Evolutionary conservation across 2,329 filamentous ascomycete species (phyloP), one percentile per base, ranked within the genome.

Genomic region (Neoarthrinium moseri): DNA sequence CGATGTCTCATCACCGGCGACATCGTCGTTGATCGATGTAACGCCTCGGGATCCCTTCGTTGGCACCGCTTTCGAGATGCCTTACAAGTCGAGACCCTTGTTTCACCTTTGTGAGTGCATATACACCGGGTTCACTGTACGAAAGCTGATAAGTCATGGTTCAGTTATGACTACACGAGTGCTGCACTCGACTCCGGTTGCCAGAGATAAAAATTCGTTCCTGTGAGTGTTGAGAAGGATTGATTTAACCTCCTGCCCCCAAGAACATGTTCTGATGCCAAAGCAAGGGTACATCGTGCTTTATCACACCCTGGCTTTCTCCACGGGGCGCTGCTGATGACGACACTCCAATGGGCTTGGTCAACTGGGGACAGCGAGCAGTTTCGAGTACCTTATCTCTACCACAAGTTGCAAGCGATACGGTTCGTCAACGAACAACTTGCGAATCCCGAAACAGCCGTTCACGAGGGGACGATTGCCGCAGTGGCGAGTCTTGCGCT

Each of bases 351-450:
- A 42, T 72, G 69, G 68, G 68, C 69, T 20, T 73, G 70, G 71
- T 65, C 69, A 36, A 72, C 67, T 3, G 70, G 70, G 23, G 70
- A 70, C 42, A 65, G 70, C 53, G 70, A 72, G 43, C 63, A 69
- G 42, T 70, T 72, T 52, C 66, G 68, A 51, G 61, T 73, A 18
- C 68, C 70, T 10, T 72, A 73, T 51, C 61, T 73, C 42, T 71
- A 73, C 46, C 70, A 73, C 55, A 74, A 74, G 51, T 61, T 71
- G 21, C 68, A 71, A 38, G 71, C 71, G 10, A 73, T 73, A 55
- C 66, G 69, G 43, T 73, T 72, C 47, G 70, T 71, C 39, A 68
- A 70, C 49, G 64, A 70, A 50, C 70, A 73, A 48, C 56, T 73
- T 33, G 62, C 63, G 37, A 60, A 63, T 27, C 59, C 63, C n/a